Percentiles rank a stretch among this genome's conserved stretches.
These are phyloP conservation scores for Tremellales sp. DNA, from an alignment of 1,284 basidiomycete genomes.

Conservation along the genomic window DNA sequence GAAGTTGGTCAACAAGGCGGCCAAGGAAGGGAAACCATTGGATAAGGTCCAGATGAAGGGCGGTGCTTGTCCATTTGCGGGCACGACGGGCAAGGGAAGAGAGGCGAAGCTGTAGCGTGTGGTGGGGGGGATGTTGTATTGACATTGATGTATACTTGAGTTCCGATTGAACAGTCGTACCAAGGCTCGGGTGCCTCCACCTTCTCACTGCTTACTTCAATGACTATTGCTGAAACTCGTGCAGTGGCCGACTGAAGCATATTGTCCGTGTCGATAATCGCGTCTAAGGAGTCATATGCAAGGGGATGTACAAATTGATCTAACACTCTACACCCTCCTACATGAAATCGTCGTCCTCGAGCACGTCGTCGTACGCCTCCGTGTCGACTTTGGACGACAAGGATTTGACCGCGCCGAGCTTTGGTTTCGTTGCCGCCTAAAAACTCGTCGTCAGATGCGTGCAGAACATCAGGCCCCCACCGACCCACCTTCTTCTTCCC, in stretches of 20 bases:
- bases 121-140: not conserved
- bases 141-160: too few relatives aligned
- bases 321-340: too few relatives aligned
- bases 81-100: constrained; percentile 17
- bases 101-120: constrained; percentile 25
- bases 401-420: constrained; percentile 66
- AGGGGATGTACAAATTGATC: too few relatives aligned
- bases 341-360: constrained; percentile 60
- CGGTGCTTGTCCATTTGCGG: constrained; percentile 43
- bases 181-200: too few relatives aligned
- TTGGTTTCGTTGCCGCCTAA: constrained; percentile 57
- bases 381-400: constrained; percentile 62
- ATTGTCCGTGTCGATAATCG: too few relatives aligned
- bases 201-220: too few relatives aligned
- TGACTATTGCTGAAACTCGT: too few relatives aligned
- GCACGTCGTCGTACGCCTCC: constrained; percentile 70
- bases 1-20: constrained; percentile 40
- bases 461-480: not conserved
- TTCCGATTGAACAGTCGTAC: too few relatives aligned
- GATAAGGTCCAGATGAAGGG: constrained; percentile 29
- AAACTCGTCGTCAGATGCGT: not conserved
- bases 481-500: constrained; percentile 76
- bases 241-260: too few relatives aligned
- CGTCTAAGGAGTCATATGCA: too few relatives aligned
- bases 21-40: constrained; percentile 39